Conservation (phyloP, 1,139 yeast species). For the Debaryomycetaceae sp. region DNA sequence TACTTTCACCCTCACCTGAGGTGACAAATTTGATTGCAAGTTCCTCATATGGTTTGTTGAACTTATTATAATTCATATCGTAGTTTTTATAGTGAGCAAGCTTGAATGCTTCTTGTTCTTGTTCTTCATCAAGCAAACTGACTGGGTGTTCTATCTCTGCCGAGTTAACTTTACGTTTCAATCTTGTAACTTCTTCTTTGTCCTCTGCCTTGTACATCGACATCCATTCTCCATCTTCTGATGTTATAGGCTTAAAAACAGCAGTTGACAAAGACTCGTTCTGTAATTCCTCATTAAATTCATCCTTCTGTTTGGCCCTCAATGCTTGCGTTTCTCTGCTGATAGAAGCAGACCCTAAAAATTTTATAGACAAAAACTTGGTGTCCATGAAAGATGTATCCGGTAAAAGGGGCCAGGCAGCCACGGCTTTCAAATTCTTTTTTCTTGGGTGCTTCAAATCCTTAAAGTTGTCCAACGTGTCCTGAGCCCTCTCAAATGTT, state of each 20-base stretch:
- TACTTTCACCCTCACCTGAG: slow-evolving; percentile 49
- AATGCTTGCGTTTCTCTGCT: slow-evolving; percentile 32
- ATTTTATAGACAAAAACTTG: slow-evolving; percentile 65
- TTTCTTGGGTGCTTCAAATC: slow-evolving; percentile 72
- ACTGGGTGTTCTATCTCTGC: slow-evolving; percentile 48
- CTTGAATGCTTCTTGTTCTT: slow-evolving; percentile 36
- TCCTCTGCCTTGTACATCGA: slow-evolving; percentile 54
- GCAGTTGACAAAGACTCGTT: slow-evolving; percentile 55
- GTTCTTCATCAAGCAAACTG: slow-evolving; percentile 38
- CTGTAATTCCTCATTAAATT: slow-evolving; percentile 38
- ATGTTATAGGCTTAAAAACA: slow-evolving; percentile 69
- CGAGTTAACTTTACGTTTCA: slow-evolving; percentile 48
- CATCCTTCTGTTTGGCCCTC: slow-evolving; percentile 35
- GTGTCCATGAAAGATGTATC: slow-evolving; percentile 88
- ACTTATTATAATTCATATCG: slow-evolving; percentile 63
- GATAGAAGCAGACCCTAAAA: slow-evolving; percentile 76
- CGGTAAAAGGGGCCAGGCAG: slow-evolving; percentile 79
- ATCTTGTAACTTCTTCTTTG: slow-evolving; percentile 19
- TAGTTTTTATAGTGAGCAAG: slow-evolving; percentile 74
- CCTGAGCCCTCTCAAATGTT: slow-evolving; percentile 64
- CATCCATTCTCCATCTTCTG: slow-evolving; percentile 80
- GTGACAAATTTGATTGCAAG: slow-evolving; percentile 44
- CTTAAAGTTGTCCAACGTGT: slow-evolving; percentile 41
- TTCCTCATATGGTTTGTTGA: slow-evolving; percentile 44
- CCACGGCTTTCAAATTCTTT: slow-evolving; percentile 69